Evolutionary conservation across 1,139 yeast species (phyloP).

Genomic region (Suhomyces bribrorum): DNA sequence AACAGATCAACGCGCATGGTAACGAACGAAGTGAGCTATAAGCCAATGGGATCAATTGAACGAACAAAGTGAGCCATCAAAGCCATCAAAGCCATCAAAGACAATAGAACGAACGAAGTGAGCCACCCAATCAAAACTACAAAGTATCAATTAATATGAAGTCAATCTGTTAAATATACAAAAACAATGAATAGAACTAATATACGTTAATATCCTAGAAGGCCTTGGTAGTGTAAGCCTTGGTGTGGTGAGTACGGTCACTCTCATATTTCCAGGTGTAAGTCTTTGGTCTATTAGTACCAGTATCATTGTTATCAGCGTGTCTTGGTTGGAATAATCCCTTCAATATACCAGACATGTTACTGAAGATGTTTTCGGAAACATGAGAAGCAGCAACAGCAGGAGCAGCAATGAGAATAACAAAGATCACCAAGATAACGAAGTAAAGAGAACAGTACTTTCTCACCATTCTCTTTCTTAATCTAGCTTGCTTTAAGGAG

Average conservation of each 20-base stretch:
- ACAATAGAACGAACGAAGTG: no score
- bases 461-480: constrained; percentile 98
- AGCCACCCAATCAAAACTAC: no score
- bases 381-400: constrained; percentile 64
- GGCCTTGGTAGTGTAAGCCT: constrained; percentile 64
- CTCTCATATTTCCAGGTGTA: constrained; percentile 56
- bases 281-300: constrained; percentile 50
- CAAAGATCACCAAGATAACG: constrained; percentile 65
- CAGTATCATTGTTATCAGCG: constrained; percentile 80
- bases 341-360: constrained; percentile 44
- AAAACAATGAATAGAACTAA: constrained; percentile 10
- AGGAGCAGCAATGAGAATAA: constrained; percentile 85
- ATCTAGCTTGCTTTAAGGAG: constrained; percentile 93
- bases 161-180: constrained; percentile 10
- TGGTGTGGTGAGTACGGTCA: constrained; percentile 53
- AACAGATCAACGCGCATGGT: no score
- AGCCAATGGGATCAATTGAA: no score
- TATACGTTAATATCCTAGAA: constrained; percentile 23
- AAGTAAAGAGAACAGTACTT: constrained; percentile 88
- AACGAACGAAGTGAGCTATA: no score
- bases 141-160: constrained; percentile 1
- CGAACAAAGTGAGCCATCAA: no score
- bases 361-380: constrained; percentile 32
- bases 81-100: no score
- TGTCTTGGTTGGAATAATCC: constrained; percentile 92